Conservation (phyloP, 441 rosid species). For the Adansonia madagascariensis region DNA sequence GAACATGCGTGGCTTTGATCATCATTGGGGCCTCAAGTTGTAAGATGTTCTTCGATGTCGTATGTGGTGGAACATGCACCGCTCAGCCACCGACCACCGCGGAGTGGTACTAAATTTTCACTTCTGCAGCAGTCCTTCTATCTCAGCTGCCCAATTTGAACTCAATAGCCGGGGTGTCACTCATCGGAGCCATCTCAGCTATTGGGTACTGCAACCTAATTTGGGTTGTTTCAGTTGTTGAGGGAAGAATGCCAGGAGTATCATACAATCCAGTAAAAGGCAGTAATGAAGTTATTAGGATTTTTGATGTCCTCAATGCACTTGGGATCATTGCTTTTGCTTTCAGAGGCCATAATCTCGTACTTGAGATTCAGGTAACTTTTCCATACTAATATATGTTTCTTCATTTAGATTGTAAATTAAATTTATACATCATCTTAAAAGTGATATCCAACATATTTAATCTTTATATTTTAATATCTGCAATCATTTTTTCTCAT, state of each 20-base stretch:
- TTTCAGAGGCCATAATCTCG: slow-evolving; percentile 83
- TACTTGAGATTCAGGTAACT: slow-evolving; percentile 86
- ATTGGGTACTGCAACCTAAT: slow-evolving; percentile 64
- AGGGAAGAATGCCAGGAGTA: slow-evolving; percentile 52
- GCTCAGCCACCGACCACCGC: slow-evolving; percentile 52
- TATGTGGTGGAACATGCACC: slow-evolving; percentile 56
- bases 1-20: slow-evolving; percentile 69
- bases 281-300: slow-evolving; percentile 28
- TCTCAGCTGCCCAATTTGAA: slow-evolving; percentile 89
- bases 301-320: slow-evolving; percentile 54
- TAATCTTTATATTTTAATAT: too few relatives aligned
- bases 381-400: neutral
- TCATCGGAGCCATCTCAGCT: slow-evolving; percentile 66
- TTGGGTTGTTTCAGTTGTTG: slow-evolving; percentile 65
- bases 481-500: too few relatives aligned
- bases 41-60: slow-evolving; percentile 48
- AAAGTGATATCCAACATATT: too few relatives aligned
- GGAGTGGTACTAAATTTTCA: slow-evolving; percentile 76
- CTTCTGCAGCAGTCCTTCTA: slow-evolving; percentile 55
- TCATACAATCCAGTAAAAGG: slow-evolving; percentile 47
- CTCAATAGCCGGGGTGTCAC: slow-evolving; percentile 76
- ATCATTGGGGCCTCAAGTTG: slow-evolving; percentile 72
- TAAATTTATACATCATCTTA: too few relatives aligned
- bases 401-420: too few relatives aligned
- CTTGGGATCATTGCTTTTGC: slow-evolving; percentile 80